Base-by-base conservation (phyloP, 75 land plant genomes). In the Sequoia sempervirens region DNA sequence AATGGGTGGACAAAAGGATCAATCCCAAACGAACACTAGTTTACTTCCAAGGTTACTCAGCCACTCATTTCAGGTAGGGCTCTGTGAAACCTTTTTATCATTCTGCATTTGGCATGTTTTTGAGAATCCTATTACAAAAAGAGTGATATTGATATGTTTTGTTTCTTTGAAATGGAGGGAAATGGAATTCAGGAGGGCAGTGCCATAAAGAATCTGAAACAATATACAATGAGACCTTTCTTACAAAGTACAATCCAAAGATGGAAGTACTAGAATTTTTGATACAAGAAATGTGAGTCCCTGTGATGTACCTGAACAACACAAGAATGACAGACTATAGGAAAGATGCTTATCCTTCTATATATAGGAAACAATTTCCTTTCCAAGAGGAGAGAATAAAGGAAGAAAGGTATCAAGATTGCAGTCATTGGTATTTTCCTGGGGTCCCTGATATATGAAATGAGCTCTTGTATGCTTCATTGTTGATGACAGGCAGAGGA, bases 371-470 rank as follows among this genome's bases (percentile, higher is more conserved):
- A 66, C 90, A 73, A 26, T 85, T 84, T 10, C 32, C 82, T 4
- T 36, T 91, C 5, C 89, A 83, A 1, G 90, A 86, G 56, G 93
- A 92, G 45, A 50, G 81, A 81, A 84, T 56, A 46, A 45, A 90
- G 2, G 89, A 91, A 0, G 45, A 86, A 58, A 80, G 58, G 58
- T 89, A 28, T 73, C 98, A 96, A 64, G 98, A 96, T 82, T 96
- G 98, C 87, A 94, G 96, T 85, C 98, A 96, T 50, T 96, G 94
- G 91, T 96, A 96, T 83, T 87, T 96, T 5, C 98, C 98, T 7
- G 98, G 98, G 4, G 94, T 96, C 9, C 98, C 98, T 0, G 98
- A 96, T 84, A 80, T 91, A 0, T 96, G 98, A 96, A 94, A 94
- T 23, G 98, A 96, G 88, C 91, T 96, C 34, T 85, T 96, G 7